phyloP scores from a whole-genome alignment of 768 basidiomycete species.

The Xanthoconium stramineum region DNA sequence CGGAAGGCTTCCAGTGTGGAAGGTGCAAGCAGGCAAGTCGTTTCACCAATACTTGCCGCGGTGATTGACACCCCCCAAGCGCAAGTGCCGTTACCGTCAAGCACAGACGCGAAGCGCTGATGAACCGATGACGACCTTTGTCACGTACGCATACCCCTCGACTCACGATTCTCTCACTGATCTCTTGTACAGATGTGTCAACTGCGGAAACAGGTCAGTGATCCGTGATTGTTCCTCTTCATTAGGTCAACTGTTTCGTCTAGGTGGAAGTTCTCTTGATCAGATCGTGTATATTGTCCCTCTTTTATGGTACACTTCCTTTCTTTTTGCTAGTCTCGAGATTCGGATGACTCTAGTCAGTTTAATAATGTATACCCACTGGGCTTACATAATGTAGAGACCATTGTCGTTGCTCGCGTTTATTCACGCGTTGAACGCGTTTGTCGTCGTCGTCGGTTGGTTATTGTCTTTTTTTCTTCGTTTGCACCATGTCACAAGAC shows the following conservation, averaged over 20 bases:
- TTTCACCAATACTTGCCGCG: not conserved
- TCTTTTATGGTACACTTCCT: slow-evolving; percentile 6
- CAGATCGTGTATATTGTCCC: not conserved
- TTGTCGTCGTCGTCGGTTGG: not conserved
- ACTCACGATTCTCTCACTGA: not conserved
- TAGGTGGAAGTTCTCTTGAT: slow-evolving; percentile 66
- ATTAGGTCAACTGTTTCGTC: not conserved
- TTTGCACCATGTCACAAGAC: slow-evolving; percentile 26
- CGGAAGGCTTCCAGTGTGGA: slow-evolving; percentile 95
- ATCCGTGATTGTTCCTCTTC: not conserved
- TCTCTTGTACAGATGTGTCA: slow-evolving; percentile 48
- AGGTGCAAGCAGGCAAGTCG: slow-evolving; percentile 80
- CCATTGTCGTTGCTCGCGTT: slow-evolving; percentile 12
- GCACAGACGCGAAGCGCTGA: slow-evolving; percentile 97
- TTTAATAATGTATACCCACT: slow-evolving; percentile 19
- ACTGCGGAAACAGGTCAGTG: slow-evolving; percentile 58
- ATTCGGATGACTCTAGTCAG: not conserved
- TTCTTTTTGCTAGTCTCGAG: not conserved
- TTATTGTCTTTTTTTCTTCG: not conserved
- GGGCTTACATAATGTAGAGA: slow-evolving; percentile 21
- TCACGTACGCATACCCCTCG: slow-evolving; percentile 55
- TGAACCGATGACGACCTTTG: slow-evolving; percentile 98
- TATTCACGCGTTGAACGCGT: slow-evolving; percentile 11
- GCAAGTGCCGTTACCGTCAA: slow-evolving; percentile 90
- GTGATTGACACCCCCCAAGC: slow-evolving; percentile 34